Evolutionary conservation across 768 basidiomycete genomes (phyloP).

Genomic region (Phaeotremella skinneri): DNA sequence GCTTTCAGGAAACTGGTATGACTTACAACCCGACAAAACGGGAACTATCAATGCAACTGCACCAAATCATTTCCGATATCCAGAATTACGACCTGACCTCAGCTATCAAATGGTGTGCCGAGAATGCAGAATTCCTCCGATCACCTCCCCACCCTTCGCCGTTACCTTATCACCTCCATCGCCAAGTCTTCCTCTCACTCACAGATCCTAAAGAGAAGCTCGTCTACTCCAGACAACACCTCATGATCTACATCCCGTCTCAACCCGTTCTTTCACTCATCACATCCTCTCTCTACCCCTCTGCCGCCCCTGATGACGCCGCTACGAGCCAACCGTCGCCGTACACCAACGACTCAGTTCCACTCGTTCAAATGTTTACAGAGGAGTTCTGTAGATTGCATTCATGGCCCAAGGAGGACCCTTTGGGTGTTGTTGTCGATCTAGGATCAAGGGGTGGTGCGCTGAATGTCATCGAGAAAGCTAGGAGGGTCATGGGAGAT

Average conservation of each 20-base stretch:
- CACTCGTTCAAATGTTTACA: slow-evolving; percentile 73
- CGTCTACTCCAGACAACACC: slow-evolving; percentile 66
- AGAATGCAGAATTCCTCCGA: slow-evolving; percentile 65
- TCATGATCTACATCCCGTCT: slow-evolving; percentile 63
- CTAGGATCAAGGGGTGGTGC: slow-evolving; percentile 84
- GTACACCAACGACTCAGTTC: slow-evolving; percentile 6
- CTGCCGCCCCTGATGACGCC: slow-evolving; percentile 73
- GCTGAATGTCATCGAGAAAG: slow-evolving; percentile 87
- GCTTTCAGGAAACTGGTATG: slow-evolving; percentile 31
- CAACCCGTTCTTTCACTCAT: slow-evolving; percentile 44
- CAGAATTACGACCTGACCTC: slow-evolving; percentile 53
- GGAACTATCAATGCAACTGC: slow-evolving; percentile 26
- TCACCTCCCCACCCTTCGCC: slow-evolving; percentile 65
- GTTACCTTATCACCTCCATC: slow-evolving; percentile 84
- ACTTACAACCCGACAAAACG: slow-evolving; percentile 24
- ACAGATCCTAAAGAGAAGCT: slow-evolving; percentile 60
- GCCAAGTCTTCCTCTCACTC: slow-evolving; percentile 81
- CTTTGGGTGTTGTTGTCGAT: slow-evolving; percentile 83
- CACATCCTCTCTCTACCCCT: slow-evolving; percentile 47
- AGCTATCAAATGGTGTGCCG: slow-evolving; percentile 76
- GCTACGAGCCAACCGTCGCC: slow-evolving; percentile 66
- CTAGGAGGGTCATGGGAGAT: slow-evolving; percentile 87
- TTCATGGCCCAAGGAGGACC: slow-evolving; percentile 84
- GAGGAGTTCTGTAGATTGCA: slow-evolving; percentile 83
- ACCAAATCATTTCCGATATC: slow-evolving; percentile 35